phyloP scores from a whole-genome alignment of 768 basidiomycete species.

The Suillus lakei region DNA sequence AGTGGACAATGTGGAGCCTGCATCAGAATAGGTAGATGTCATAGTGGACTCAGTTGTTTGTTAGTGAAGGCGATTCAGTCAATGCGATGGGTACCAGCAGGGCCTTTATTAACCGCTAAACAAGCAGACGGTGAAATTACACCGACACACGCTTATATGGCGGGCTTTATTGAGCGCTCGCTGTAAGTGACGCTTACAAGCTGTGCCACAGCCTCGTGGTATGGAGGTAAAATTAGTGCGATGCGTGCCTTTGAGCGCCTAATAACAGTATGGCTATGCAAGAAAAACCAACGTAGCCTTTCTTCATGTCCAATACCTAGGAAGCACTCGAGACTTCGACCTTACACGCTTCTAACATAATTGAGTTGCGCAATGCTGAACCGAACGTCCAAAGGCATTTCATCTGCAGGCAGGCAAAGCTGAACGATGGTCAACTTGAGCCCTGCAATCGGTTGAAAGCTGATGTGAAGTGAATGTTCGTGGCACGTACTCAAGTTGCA shows the following conservation, averaged over 20 bases:
- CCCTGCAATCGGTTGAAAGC: neutral
- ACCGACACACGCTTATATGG: neutral
- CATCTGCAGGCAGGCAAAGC: neutral
- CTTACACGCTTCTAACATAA: neutral
- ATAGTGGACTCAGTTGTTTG: neutral
- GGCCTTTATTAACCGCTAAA: neutral
- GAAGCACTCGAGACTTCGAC: neutral
- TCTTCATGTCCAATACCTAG: neutral
- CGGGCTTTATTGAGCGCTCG: neutral
- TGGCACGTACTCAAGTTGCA: neutral
- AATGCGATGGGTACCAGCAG: neutral
- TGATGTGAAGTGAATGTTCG: neutral
- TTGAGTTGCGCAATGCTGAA: neutral
- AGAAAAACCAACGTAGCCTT: neutral
- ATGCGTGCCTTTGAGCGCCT: neutral
- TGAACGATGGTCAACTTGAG: neutral
- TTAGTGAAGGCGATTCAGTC: neutral
- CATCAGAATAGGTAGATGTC: neutral
- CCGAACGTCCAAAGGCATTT: neutral
- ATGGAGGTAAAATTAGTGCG: neutral
- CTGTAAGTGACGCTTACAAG: neutral
- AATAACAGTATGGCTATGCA: neutral
- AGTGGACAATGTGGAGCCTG: conserved; percentile 13
- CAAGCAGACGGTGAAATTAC: neutral
- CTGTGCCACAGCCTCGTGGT: neutral